Evolutionary conservation across 2,329 filamentous ascomycete genomes (phyloP).

Genomic region (Macrophomina tecta): DNA sequence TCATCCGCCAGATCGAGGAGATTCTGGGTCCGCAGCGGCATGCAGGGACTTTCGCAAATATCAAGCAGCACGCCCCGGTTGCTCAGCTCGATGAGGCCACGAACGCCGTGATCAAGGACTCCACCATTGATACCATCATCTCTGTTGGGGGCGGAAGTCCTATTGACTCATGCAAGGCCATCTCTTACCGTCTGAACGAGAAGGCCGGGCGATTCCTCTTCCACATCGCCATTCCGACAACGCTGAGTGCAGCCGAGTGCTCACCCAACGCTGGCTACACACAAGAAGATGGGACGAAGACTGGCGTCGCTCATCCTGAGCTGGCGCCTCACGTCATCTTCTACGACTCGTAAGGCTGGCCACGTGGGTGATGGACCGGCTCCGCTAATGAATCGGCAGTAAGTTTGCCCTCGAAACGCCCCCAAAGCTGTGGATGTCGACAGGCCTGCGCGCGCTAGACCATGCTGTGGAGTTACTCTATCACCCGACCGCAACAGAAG

Average conservation of each 20-base stretch:
- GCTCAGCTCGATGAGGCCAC: conserved; percentile 60
- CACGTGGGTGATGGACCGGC: no score
- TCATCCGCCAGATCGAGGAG: conserved; percentile 59
- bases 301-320: conserved; percentile 50
- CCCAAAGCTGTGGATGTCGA: conserved; percentile 56
- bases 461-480: conserved; percentile 63
- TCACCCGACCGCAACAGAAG: conserved; percentile 58
- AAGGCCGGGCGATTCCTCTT: conserved; percentile 43
- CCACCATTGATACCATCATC: conserved; percentile 60
- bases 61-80: conserved; percentile 63
- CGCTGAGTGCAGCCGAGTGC: conserved; percentile 60
- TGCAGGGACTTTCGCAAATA: conserved; percentile 61
- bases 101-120: conserved; percentile 52
- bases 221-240: conserved; percentile 49
- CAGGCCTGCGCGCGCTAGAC: conserved; percentile 60
- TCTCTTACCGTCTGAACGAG: conserved; percentile 43
- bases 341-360: conserved; percentile 50
- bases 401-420: conserved; percentile 60
- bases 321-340: conserved; percentile 57
- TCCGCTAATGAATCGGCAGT: conserved; percentile 15
- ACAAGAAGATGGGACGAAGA: conserved; percentile 56
- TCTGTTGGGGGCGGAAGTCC: conserved; percentile 61
- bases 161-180: conserved; percentile 56
- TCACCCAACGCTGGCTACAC: conserved; percentile 61
- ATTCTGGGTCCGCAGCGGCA: conserved; percentile 53